Conservation (phyloP, 164 flowering plant genomes). For the Macadamia tetraphylla region DNA sequence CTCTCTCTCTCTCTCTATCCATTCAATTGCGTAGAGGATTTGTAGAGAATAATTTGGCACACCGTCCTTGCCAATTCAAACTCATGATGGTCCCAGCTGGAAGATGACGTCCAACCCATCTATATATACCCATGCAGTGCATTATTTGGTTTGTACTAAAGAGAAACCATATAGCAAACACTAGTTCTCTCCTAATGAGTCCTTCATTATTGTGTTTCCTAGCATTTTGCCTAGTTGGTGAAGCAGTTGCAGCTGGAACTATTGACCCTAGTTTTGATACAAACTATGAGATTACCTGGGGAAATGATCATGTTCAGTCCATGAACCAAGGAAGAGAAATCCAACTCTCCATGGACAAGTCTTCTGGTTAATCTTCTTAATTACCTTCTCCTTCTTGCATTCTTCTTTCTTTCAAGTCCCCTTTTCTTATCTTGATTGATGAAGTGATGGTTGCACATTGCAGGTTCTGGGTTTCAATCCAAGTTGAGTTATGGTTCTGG, state of each 20-base stretch:
- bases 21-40: slow-evolving; percentile 10
- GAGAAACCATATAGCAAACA: neutral
- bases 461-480: neutral
- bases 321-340: slow-evolving; percentile 30
- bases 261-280: slow-evolving; percentile 19
- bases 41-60: neutral
- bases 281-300: slow-evolving; percentile 40
- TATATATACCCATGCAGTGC: neutral
- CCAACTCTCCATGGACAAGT: slow-evolving; percentile 44
- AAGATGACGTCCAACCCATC: neutral
- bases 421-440: no score
- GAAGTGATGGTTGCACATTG: neutral
- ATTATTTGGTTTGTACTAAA: neutral
- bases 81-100: no score
- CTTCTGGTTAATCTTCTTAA: slow-evolving; percentile 24
- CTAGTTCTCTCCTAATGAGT: neutral
- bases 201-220: slow-evolving; percentile 2
- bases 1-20: neutral
- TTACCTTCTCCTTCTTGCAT: no score
- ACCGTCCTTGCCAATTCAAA: neutral
- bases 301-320: slow-evolving; percentile 27
- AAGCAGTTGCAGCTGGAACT: neutral
- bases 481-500: neutral
- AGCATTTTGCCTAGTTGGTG: slow-evolving; percentile 3
- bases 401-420: no score